Base-by-base conservation (phyloP, 805 yeast genomes). In the Tanozyma kutaoensis region DNA sequence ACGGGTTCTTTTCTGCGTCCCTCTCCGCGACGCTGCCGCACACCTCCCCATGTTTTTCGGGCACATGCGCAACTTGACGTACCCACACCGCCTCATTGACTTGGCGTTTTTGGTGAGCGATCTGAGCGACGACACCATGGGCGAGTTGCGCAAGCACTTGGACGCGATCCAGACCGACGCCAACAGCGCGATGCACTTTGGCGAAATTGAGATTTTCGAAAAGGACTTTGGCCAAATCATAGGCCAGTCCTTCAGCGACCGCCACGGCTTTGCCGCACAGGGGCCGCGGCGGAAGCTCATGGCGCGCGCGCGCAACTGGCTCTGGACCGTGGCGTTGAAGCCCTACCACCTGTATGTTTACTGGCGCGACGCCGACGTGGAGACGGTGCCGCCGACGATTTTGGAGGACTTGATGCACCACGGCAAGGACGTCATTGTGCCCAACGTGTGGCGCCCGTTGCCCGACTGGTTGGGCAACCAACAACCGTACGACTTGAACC, bases 281-380 rank as follows among this genome's bases (percentile, higher is more conserved):
- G 97, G 95, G 9, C 93, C 93, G 24, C 67, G 97, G 48, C 65
- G 97, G 43, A 88, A 88, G 50, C 65, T 84, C 39, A 88, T 88
- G 97, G 97, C 93, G 4, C 66, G 85, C 32, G 96, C 96, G 5
- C 66, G 97, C 49, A 88, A 88, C 51, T 88, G 97, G 97, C 58
- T 88, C 23, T 70, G 85, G 46, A 60, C 88, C 1, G 84, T 78
- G 5, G 93, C 95, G 2, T 52, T 88, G 26, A 76, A 75, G 48
- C 96, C 97, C 1, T 75, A 88, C 48, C 97, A 88, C 48, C 74
- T 93, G 6, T 85, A 86, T 79, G 95, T 88, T 6, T 85, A 86
- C 50, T 88, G 97, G 97, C 65, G 97, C 52, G 97, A 88, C 57
- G 95, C 91, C 9, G 97, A 88, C 52, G 94, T 88, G n/a, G 95